Base-by-base conservation (phyloP, 2,329 filamentous ascomycete genomes). In the Penicillium crustosum region DNA sequence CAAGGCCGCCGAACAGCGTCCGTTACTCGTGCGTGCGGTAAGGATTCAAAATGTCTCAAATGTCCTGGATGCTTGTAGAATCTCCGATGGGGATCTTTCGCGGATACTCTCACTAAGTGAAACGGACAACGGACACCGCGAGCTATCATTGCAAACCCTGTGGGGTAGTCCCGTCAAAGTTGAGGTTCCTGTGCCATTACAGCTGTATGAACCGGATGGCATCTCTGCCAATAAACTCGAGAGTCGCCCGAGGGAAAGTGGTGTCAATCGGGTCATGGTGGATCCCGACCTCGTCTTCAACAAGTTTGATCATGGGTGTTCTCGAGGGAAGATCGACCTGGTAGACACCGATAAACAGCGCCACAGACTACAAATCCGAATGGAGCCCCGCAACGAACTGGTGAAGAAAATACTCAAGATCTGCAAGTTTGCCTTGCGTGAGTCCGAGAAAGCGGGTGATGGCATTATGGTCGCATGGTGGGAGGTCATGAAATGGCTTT, bases 141-240 rank as follows among this genome's bases (percentile, higher is more conserved):
- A 89, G 67, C 74, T 93, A 17, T 90, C 87, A 63, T 77, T 90
- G 10, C 89, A 92, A 72, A 88, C 88, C 6, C 89, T 89, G 0
- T 93, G 89, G 89, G 87, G 87, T 57, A 82, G 83, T 52, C 79
- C 89, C 13, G 85, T 86, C n/a, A 86, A 85, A 43, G 76, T 92
- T n/a, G 78, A 82, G 0, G 74, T 91, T 2, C 87, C 89, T 2
- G 65, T 59, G 7, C 77, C 81, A 29, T 76, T 91, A 21, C 81
- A 81, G 58, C 72, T 86, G 23, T 82, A 86, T 56, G 85, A 89
- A 61, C 78, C 82, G 27, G 81, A 84, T 65, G 83, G 81, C 57
- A 76, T 89, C 38, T 84, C 85, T 53, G 84, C 83, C 60, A 75
- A 78, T 48, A 80, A 81, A 19, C 81, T 82, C 25, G 61, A 73